Percentiles rank a stretch among this genome's conserved stretches.
Conservation (phyloP, 176 grass and related monocot genomes). For the Cymbopogon citratus region DNA sequence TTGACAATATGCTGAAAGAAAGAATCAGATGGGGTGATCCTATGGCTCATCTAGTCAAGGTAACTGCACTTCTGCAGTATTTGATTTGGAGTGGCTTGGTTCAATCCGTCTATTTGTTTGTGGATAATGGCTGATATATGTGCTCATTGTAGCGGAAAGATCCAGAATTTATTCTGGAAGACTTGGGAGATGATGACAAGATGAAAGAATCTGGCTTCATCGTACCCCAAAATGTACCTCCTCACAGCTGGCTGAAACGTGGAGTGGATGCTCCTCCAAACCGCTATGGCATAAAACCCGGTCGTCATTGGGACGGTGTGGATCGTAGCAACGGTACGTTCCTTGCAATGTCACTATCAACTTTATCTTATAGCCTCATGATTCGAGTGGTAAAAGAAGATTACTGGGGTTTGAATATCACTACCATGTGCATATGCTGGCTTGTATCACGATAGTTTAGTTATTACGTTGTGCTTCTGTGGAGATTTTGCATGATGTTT, state of each 20-base stretch:
- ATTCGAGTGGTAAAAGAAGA: background rate
- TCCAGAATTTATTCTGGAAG: conserved; percentile 48
- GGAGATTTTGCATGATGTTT: background rate
- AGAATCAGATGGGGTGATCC: conserved; percentile 91
- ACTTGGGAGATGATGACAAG: conserved; percentile 81
- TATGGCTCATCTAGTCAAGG: conserved; percentile 94
- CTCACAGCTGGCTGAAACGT: conserved; percentile 87
- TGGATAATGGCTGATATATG: conserved; percentile 8
- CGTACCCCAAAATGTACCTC: conserved; percentile 80
- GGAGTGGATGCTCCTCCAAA: conserved; percentile 86
- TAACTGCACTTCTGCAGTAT: conserved; percentile 24
- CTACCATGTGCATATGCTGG: background rate
- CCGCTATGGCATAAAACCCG: conserved; percentile 80
- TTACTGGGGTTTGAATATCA: background rate
- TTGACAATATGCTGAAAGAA: conserved; percentile 80
- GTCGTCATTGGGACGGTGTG: conserved; percentile 93
- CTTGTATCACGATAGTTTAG: background rate
- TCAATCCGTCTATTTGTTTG: conserved; percentile 1
- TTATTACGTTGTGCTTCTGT: background rate
- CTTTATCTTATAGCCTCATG: background rate
- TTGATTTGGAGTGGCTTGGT: conserved; percentile 16
- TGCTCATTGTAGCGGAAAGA: conserved; percentile 44
- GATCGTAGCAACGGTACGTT: conserved; percentile 80
- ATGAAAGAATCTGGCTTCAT: conserved; percentile 99
- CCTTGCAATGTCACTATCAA: background rate